A percentile compares a stretch with the other conserved stretches of the same genome.
These are phyloP conservation scores for Fusarium domesticum DNA, from an alignment of 2,329 filamentous ascomycete species.

Conservation along the genomic window DNA sequence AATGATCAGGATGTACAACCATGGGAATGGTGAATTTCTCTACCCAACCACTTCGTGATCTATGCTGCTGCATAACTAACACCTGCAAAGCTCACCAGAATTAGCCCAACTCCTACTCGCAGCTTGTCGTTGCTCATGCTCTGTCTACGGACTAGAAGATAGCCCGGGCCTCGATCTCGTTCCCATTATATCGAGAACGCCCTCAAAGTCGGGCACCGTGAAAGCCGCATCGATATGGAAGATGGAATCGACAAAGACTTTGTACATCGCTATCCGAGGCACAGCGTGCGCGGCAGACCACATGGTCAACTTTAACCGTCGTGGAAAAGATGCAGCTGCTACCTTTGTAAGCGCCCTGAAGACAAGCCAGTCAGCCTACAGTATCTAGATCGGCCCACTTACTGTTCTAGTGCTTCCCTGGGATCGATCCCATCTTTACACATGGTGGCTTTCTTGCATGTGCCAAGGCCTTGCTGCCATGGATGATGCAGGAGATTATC, in stretches of 20 bases:
- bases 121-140: constrained; percentile 21
- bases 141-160: constrained; percentile 14
- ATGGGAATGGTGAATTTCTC: constrained; percentile 11
- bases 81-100: not conserved
- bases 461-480: constrained; percentile 15
- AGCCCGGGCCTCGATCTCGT: constrained; percentile 8
- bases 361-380: no score
- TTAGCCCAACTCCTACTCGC: constrained; percentile 10
- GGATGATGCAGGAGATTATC: constrained; percentile 9
- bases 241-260: constrained; percentile 3
- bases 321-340: constrained; percentile 1
- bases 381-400: not conserved
- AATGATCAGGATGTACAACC: not conserved
- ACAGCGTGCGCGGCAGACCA: constrained; percentile 21
- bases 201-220: constrained; percentile 16
- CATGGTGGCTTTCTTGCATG: constrained; percentile 23
- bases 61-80: not conserved
- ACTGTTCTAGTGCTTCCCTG: not conserved
- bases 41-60: not conserved
- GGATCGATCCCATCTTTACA: not conserved
- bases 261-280: constrained; percentile 22
- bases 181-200: constrained; percentile 16
- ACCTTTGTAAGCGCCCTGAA: constrained; percentile 9
- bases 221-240: constrained; percentile 26
- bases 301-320: constrained; percentile 24